Evolutionary conservation across 345 rosid genomes (phyloP).

Genomic region (Punica granatum): DNA sequence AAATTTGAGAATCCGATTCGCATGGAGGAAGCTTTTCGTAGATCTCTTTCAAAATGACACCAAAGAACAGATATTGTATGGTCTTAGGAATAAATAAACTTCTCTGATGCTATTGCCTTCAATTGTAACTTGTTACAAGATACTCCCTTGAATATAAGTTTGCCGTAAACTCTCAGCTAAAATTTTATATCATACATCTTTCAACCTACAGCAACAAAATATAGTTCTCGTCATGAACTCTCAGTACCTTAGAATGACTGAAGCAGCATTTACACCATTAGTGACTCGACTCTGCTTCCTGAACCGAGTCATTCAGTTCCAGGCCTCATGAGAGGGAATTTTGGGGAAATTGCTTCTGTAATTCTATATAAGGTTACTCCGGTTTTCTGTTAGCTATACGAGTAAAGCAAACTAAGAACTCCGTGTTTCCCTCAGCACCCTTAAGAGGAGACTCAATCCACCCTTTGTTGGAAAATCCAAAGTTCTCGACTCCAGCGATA

Average conservation of each 20-base stretch:
- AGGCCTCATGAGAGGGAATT: not conserved
- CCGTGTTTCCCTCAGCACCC: constrained; percentile 88
- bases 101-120: not conserved
- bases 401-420: constrained; percentile 69
- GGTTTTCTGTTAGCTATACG: constrained; percentile 17
- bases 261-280: not conserved
- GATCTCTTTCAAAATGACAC: not conserved
- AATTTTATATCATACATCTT: not conserved
- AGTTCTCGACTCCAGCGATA: constrained; percentile 61
- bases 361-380: not conserved
- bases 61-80: not conserved
- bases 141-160: not conserved
- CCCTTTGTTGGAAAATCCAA: constrained; percentile 63
- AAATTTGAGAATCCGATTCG: no score
- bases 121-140: not conserved
- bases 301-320: not conserved
- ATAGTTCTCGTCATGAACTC: not conserved
- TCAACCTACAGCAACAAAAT: not conserved
- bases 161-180: not conserved
- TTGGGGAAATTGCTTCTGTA: not conserved
- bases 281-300: not conserved
- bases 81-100: not conserved
- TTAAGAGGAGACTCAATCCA: constrained; percentile 87
- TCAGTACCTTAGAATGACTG: not conserved
- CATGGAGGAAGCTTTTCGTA: not conserved